A percentile compares a stretch with the other conserved stretches of the same genome.
phyloP scores from a whole-genome alignment of 139 green algal species.

The Chlorella sorokiniana region DNA sequence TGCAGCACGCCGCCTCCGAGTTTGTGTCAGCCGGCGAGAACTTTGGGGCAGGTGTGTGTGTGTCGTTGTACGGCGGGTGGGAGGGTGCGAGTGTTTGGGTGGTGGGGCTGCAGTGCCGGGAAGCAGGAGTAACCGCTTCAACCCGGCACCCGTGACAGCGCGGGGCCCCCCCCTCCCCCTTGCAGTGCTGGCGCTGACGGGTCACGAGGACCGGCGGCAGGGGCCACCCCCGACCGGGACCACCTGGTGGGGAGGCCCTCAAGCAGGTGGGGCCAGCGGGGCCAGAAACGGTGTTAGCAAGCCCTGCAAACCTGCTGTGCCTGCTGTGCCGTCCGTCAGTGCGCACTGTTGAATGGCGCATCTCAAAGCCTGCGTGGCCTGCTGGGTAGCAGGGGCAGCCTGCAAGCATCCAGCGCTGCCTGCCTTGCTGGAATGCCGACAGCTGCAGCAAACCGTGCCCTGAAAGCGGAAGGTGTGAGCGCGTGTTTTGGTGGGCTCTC shows the following conservation, averaged over 20 bases:
- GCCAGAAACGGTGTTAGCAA: no score
- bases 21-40: slow-evolving; percentile 35
- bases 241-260: slow-evolving; percentile 32
- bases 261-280: slow-evolving; percentile 42
- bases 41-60: slow-evolving; percentile 21
- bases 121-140: not conserved
- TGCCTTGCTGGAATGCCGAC: no score
- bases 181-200: slow-evolving; percentile 35
- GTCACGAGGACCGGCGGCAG: slow-evolving; percentile 30
- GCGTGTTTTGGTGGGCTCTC: not conserved
- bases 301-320: not conserved
- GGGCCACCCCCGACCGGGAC: slow-evolving; percentile 16
- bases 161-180: not conserved
- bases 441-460: no score
- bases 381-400: no score
- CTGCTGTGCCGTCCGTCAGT: no score
- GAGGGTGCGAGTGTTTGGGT: not conserved
- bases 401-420: no score
- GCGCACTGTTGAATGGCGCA: no score
- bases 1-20: slow-evolving; percentile 46
- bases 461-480: not conserved
- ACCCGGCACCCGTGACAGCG: not conserved
- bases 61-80: not conserved
- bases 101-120: not conserved
- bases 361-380: no score